These are phyloP conservation scores for Trichoderma sp. DNA, from an alignment of 2,329 filamentous ascomycete genomes.

Conservation along the genomic window DNA sequence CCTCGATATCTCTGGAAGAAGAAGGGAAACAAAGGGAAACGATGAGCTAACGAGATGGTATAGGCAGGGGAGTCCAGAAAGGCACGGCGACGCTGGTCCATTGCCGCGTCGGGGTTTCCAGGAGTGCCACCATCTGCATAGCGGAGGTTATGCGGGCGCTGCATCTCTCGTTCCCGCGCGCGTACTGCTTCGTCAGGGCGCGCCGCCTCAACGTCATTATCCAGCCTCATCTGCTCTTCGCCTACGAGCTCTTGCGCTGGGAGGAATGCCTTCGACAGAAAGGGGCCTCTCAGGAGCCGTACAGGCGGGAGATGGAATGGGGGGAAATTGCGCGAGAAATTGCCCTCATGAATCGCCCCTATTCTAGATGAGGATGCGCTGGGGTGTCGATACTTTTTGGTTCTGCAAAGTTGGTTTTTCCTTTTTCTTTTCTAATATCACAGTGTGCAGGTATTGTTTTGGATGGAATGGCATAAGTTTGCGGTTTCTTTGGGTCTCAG, in stretches of 20 bases:
- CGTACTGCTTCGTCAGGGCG: slow-evolving; percentile 95
- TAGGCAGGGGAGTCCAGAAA: slow-evolving; percentile 76
- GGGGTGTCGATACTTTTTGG: neutral
- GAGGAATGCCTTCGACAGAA: slow-evolving; percentile 72
- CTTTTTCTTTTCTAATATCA: slow-evolving; percentile 3
- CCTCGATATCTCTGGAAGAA: too few relatives aligned
- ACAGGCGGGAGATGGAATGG: slow-evolving; percentile 88
- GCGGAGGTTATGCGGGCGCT: slow-evolving; percentile 93
- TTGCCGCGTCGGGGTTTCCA: slow-evolving; percentile 92
- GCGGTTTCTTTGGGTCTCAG: neutral
- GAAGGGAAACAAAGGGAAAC: neutral
- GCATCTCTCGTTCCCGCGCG: slow-evolving; percentile 80
- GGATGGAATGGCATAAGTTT: slow-evolving; percentile 7
- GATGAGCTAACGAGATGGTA: neutral
- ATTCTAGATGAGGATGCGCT: slow-evolving; percentile 62
- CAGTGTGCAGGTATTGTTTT: neutral
- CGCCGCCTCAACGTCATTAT: slow-evolving; percentile 96
- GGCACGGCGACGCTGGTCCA: slow-evolving; percentile 89
- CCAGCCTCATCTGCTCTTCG: slow-evolving; percentile 91
- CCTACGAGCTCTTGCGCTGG: slow-evolving; percentile 95
- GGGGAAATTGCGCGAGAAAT: slow-evolving; percentile 84
- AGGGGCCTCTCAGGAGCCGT: slow-evolving; percentile 46
- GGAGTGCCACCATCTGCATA: slow-evolving; percentile 96
- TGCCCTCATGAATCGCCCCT: slow-evolving; percentile 93
- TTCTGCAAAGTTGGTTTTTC: neutral